Base-by-base conservation (phyloP, 2,329 filamentous ascomycete species). In the Claviceps maximensis region DNA sequence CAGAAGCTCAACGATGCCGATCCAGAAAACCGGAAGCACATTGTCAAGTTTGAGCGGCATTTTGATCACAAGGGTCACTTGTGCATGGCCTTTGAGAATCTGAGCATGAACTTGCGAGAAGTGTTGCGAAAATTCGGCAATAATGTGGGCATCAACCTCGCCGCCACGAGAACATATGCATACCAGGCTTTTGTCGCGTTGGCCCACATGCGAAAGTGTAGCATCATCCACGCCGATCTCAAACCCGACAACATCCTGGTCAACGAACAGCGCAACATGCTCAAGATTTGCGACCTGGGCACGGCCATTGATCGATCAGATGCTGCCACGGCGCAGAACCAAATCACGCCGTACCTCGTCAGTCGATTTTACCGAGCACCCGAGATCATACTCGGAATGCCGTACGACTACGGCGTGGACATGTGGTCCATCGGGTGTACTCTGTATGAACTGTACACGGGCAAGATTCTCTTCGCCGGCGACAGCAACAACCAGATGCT, bases 391-490 rank as follows among this genome's bases (percentile, higher is more conserved):
- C 78, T 98, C 3, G 93, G 93, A n/a, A 90, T 96, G 74, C 86
- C 87, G 10, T 95, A 95, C 67, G 89, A 95, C 65, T 94, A 91
- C 65, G 85, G 86, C 8, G 88, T 97, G 58, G 93, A 98, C 67
- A 87, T 95, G 76, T 98, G 93, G 93, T 94, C 91, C 8, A 89
- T 97, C 59, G 94, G 93, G 40, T 98, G 93, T 70, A 98, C 93
- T 0, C 76, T 97, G 31, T 98, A 95, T 68, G 93, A 98, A 70
- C 76, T 98, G 42, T 97, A 95, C 72, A 97, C 93, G 0, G 93
- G 93, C 63, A 95, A 96, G 68, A 97, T 98, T 54, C 76, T 98
- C 33, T 98, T 98, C 67, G 89, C 89, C 1, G 93, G 93, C 55
- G 82, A 87, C 58, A 93, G 88, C 71, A 98, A 98, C 74, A 98